Base-by-base conservation (phyloP, 1,284 basidiomycete genomes). In the Leccinum subfulvum region DNA sequence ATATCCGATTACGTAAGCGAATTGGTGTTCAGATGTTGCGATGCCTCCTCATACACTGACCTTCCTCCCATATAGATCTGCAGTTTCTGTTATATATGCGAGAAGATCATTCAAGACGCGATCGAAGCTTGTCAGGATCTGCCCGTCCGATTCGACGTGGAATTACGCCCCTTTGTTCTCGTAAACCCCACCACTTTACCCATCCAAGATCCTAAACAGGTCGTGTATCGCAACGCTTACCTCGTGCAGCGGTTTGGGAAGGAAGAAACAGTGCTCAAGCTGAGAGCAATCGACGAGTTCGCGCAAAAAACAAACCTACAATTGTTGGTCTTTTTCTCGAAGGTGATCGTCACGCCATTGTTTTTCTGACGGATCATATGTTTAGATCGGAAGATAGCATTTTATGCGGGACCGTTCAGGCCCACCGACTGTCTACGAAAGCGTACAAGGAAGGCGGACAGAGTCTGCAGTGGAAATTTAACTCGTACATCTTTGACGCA, bases 11-110 rank as follows among this genome's bases (percentile, higher is more conserved):
- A 90, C 65, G 88, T 89, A 68, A 70, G 86, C 14, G 8, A 21
- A 23, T 26, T 21, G 28, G 4, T 37, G 21, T n/a, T 6, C 18
- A 57, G 30, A 23, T 23, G 33, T 54, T 30, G 52, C 26, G 28
- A 26, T 47, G 41, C 57, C 64, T 63, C 28, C 67, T 62, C 23
- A 51, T 52, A 59, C 10, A 44, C 63, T 21, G n/a, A 13, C 3
- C 44, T 8, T 16, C 28, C n/a, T 53, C 53, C n/a, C 6, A 8
- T 52, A 30, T 71, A 91, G 89, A 77, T 82, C 59, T 92, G 90
- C 69, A 80, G 82, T 59, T 91, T 89, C 79, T 91, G 90, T 76
- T 91, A 85, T 73, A 80, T 93, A 65, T 85, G 86, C n/a, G 84
- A 88, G 70, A 84, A 85, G 70, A 85, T 91, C 69, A 80, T 94